Evolutionary conservation across 257 asterid genomes (phyloP), one percentile per base, ranked within the genome.

Genomic region (Salvia splendens): DNA sequence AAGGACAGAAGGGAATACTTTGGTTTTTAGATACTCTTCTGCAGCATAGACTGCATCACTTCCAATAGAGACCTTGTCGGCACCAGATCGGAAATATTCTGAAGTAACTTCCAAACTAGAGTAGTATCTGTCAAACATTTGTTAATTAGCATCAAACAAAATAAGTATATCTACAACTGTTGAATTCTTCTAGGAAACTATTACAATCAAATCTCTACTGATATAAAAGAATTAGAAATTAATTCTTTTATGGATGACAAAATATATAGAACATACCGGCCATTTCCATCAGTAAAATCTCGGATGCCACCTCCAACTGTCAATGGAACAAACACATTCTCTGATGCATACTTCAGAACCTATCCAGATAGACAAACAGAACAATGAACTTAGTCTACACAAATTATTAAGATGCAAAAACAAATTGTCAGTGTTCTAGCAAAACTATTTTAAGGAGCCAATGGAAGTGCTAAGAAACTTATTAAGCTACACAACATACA

Each of bases 21-120:
- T 86, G n/a, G 91, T 85, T 79, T 78, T 88, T 48, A 90, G 67
- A 77, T 80, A 87, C 76, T 93, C 96, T 72, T 93, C 99, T 33
- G 97, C 95, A 56, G 99, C 96, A 79, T 88, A 90, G 63, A 93
- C 99, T 52, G 99, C 99, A 81, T 93, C 97, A 77, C 97, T 90
- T 76, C 99, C 99, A 65, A 93, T 90, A 38, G 99, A 93, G 61
- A 93, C 67, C 82, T 93, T 93, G 79, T 93, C 99, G 42, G 99
- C 99, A 32, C 99, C 99, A 65, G 99, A 93, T 49, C 99, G 86
- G 64, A 93, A 93, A 78, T 93, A 93, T 62, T 93, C 99, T 73
- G 99, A 85, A 76, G 99, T 97, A 76, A 93, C 99, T 76, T 93
- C 97, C 82, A 93, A 78, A 77, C 97, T 88, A 47, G 99, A 90